Percentiles rank a stretch among this genome's conserved stretches.
phyloP scores from a whole-genome alignment of 2,329 filamentous ascomycete genomes.

The Simplicillium aogashimaense region DNA sequence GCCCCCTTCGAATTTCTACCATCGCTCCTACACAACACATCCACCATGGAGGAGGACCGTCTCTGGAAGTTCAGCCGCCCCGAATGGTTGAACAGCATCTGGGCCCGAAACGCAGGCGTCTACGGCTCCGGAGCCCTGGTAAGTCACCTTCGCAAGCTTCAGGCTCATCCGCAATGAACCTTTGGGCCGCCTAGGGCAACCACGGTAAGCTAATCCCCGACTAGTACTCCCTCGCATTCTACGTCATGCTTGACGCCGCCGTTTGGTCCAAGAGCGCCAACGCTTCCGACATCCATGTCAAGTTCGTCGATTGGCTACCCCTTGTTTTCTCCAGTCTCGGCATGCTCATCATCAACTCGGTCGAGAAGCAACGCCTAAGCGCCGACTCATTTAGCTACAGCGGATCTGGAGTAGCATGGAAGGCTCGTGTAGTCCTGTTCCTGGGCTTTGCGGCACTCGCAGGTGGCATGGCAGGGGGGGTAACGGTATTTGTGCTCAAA shows the following conservation, averaged over 20 bases:
- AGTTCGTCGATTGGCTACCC: slow-evolving; percentile 61
- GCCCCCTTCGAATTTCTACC: background rate
- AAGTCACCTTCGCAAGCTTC: slow-evolving; percentile 18
- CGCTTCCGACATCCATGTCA: slow-evolving; percentile 49
- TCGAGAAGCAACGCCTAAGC: slow-evolving; percentile 56
- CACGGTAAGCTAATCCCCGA: background rate
- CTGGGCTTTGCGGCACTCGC: slow-evolving; percentile 56
- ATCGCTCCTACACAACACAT: background rate
- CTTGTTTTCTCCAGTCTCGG: slow-evolving; percentile 57
- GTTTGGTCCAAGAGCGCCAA: slow-evolving; percentile 58
- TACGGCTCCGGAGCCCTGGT: slow-evolving; percentile 55
- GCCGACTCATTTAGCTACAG: slow-evolving; percentile 54
- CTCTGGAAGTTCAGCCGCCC: slow-evolving; percentile 59
- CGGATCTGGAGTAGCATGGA: slow-evolving; percentile 56
- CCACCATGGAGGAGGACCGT: slow-evolving; percentile 50
- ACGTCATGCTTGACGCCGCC: slow-evolving; percentile 57
- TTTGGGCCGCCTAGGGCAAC: background rate
- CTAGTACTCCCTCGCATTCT: slow-evolving; percentile 60
- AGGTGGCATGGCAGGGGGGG: slow-evolving; percentile 58
- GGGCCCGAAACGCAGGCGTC: slow-evolving; percentile 53
- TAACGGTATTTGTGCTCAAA: slow-evolving; percentile 59
- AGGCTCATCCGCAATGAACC: background rate
- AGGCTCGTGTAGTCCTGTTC: slow-evolving; percentile 58
- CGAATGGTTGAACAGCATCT: slow-evolving; percentile 56
- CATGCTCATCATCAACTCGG: slow-evolving; percentile 63